A percentile compares a stretch with the other conserved stretches of the same genome.
Evolutionary conservation across 2,329 filamentous ascomycete species (phyloP).

Genomic region (Fusarium marasasianum): DNA sequence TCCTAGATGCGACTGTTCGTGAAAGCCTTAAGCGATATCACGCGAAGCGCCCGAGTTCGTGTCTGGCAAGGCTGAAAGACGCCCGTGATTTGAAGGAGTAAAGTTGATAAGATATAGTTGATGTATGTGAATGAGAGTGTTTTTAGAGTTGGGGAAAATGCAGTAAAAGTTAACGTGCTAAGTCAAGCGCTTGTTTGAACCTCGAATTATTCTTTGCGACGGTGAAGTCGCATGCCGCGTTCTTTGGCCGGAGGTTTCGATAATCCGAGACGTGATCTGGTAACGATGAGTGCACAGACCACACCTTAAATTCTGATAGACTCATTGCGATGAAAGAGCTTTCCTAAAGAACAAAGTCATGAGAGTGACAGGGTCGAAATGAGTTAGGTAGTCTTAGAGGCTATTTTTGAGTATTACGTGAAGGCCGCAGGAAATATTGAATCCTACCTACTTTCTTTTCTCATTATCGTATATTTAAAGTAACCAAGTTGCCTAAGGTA

Average conservation of each 20-base stretch:
- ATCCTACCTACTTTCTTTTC: neutral
- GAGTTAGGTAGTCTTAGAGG: neutral
- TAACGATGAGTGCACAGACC: slow-evolving; percentile 43
- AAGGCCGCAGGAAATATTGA: neutral
- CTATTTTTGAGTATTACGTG: neutral
- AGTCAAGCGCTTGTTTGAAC: slow-evolving; percentile 1
- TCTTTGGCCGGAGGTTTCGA: slow-evolving; percentile 18
- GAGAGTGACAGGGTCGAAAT: neutral
- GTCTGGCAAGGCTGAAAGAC: neutral
- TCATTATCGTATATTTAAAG: neutral
- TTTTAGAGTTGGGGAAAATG: neutral
- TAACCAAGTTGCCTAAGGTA: neutral
- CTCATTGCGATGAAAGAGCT: neutral
- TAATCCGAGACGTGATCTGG: slow-evolving; percentile 34
- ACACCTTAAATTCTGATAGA: slow-evolving; percentile 47
- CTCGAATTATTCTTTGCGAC: slow-evolving; percentile 8
- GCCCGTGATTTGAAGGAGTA: neutral
- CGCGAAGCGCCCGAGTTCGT: slow-evolving; percentile 1
- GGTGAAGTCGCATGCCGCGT: slow-evolving; percentile 12
- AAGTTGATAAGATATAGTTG: neutral
- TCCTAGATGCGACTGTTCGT: neutral
- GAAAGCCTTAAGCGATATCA: neutral
- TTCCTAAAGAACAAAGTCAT: neutral
- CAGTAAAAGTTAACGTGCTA: neutral
- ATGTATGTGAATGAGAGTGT: neutral